Percentiles rank a stretch among this genome's conserved stretches.
phyloP scores from a whole-genome alignment of 768 basidiomycete genomes.

The Panaeolus papilionaceus region DNA sequence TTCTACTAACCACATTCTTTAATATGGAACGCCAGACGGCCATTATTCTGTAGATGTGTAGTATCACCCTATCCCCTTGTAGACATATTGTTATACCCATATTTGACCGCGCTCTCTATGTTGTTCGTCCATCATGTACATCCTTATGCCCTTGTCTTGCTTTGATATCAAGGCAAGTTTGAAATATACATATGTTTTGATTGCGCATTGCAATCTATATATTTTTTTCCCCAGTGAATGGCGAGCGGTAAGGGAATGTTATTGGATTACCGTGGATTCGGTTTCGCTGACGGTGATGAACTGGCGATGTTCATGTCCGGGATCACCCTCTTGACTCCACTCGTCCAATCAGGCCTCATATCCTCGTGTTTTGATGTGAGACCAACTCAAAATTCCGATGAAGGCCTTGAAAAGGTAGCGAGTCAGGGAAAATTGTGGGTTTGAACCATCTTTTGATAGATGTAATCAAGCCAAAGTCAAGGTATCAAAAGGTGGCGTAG shows the following conservation, averaged over 20 bases:
- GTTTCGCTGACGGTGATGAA: not conserved
- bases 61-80: not conserved
- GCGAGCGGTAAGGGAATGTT: not conserved
- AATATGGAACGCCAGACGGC: conserved; percentile 11
- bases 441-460: not conserved
- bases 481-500: not conserved
- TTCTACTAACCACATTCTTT: conserved; percentile 6
- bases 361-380: conserved; percentile 6
- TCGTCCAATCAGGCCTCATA: not conserved
- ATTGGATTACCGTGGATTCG: not conserved
- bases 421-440: not conserved
- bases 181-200: conserved; percentile 8
- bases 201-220: conserved; percentile 8
- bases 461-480: not conserved
- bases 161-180: not conserved
- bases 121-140: not conserved
- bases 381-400: not conserved
- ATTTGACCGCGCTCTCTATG: not conserved
- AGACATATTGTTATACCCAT: conserved; percentile 10
- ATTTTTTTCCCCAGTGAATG: not conserved
- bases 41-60: conserved; percentile 7
- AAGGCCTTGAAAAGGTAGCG: not conserved
- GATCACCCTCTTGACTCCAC: not conserved
- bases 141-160: not conserved
- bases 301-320: not conserved